Evolutionary conservation across 257 asterid genomes (phyloP).

Genomic region (Scutellaria barbata): DNA sequence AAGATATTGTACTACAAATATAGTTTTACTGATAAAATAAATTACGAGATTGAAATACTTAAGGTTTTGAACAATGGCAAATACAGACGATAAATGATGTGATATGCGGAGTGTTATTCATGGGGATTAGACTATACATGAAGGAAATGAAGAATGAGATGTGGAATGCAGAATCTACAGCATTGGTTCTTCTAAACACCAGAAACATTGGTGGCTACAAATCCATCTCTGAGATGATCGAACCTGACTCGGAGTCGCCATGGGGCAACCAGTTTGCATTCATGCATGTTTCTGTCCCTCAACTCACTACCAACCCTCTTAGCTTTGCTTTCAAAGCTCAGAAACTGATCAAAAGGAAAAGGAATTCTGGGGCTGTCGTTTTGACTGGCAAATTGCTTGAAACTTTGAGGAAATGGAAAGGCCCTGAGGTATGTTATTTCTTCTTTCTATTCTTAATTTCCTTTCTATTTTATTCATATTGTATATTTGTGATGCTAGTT

Average conservation of each 20-base stretch:
- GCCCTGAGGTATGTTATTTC: slow-evolving; percentile 63
- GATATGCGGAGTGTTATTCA: slow-evolving; percentile 65
- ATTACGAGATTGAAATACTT: too few relatives aligned
- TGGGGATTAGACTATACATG: slow-evolving; percentile 77
- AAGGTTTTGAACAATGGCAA: too few relatives aligned
- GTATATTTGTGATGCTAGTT: too few relatives aligned
- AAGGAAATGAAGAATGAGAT: slow-evolving; percentile 42
- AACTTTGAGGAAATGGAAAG: slow-evolving; percentile 48
- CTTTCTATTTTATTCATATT: too few relatives aligned
- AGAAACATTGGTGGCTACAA: slow-evolving; percentile 70
- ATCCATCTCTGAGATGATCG: slow-evolving; percentile 72
- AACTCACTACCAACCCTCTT: slow-evolving; percentile 43
- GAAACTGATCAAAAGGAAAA: slow-evolving; percentile 48
- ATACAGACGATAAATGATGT: slow-evolving; percentile 76
- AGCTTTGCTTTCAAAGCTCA: slow-evolving; percentile 52
- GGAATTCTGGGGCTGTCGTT: slow-evolving; percentile 59
- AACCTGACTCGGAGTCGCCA: slow-evolving; percentile 52
- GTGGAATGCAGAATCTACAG: slow-evolving; percentile 54
- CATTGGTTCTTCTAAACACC: slow-evolving; percentile 79
- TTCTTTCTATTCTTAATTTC: too few relatives aligned
- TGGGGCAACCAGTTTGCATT: slow-evolving; percentile 95
- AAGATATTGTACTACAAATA: too few relatives aligned
- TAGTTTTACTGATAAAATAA: too few relatives aligned
- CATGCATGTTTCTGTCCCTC: slow-evolving; percentile 67
- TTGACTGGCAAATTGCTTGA: slow-evolving; percentile 71